Evolutionary conservation across 1,284 basidiomycete species (phyloP), one percentile per base, ranked within the genome.

Genomic region (Puccinia coronata): DNA sequence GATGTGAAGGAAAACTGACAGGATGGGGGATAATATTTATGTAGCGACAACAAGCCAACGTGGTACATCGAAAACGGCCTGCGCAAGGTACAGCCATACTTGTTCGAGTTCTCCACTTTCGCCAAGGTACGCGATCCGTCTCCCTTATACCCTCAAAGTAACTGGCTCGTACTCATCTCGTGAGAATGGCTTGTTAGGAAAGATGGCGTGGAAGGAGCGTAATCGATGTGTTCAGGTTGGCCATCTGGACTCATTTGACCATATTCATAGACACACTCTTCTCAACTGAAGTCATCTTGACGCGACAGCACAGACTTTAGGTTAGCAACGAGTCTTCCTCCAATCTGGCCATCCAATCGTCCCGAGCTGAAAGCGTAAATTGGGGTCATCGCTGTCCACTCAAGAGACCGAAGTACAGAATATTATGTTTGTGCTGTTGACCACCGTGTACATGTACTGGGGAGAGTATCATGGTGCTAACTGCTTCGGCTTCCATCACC

Each of bases 341-440:
- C 5, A 67, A 2, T 39, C 23, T 18, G 20, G 25, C 2, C 28
- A 34, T 55, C 47, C 28, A 18, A 12, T 4, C 61, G 36, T 16
- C n/a, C 28, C 2, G 55, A 36, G 25, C 49, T 77, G 39, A 39
- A 51, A 39, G 53, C 18, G 28, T 18, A 25, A 41, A 16, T 41
- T 36, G 8, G 25, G 14, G 3, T 74, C n/a, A n/a, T n/a, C 43
- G 47, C 39, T 59, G 20, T 16, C 47, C 25, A 25, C 31, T 23
- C 34, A 47, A 81, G 79, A 81, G 79, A 81, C 43, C 79, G 79
- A 31, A 81, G 79, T 39, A 70, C 79, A 49, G 70, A 81, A 57
- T 81, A 81, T 47, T 81, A 81, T 53, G 79, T 81, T 71, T 31
- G 71, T 81, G 43, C 39, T 47, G 25, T 18, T 65, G 16, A n/a